phyloP scores from a whole-genome alignment of 257 asterid genomes.

The Primulina eburnea region DNA sequence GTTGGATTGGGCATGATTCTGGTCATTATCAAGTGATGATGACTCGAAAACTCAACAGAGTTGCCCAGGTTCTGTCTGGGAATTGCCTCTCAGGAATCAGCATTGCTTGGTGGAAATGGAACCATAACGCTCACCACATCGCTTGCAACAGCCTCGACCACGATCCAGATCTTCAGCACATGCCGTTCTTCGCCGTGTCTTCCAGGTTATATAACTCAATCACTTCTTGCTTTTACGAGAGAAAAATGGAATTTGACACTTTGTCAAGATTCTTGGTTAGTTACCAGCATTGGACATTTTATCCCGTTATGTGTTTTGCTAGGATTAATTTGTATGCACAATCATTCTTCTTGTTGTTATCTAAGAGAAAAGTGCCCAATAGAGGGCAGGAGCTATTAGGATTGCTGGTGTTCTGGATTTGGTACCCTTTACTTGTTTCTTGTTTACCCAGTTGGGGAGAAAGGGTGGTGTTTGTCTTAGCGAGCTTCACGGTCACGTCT shows the following conservation, averaged over 20 bases:
- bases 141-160: conserved; percentile 81
- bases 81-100: conserved; percentile 80
- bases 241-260: conserved; percentile 51
- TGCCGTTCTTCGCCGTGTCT: conserved; percentile 76
- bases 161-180: conserved; percentile 86
- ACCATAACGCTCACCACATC: conserved; percentile 87
- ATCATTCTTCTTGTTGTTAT: conserved; percentile 47
- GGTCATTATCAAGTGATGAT: conserved; percentile 73
- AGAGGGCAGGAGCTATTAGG: conserved; percentile 58
- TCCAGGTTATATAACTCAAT: conserved; percentile 60
- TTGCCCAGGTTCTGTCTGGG: conserved; percentile 58
- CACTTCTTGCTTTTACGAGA: conserved; percentile 53
- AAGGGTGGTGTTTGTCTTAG: conserved; percentile 45
- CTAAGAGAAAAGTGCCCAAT: conserved; percentile 50
- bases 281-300: conserved; percentile 75
- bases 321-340: conserved; percentile 70
- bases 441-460: conserved; percentile 66
- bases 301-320: conserved; percentile 83
- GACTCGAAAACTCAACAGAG: conserved; percentile 38
- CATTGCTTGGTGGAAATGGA: conserved; percentile 91
- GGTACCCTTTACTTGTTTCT: conserved; percentile 82
- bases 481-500: conserved; percentile 59
- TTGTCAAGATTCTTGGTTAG: conserved; percentile 60
- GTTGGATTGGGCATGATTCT: conserved; percentile 94
- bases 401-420: conserved; percentile 66